Base-by-base conservation (phyloP, 2,329 filamentous ascomycete genomes). In the Fonsecaea monophora region DNA sequence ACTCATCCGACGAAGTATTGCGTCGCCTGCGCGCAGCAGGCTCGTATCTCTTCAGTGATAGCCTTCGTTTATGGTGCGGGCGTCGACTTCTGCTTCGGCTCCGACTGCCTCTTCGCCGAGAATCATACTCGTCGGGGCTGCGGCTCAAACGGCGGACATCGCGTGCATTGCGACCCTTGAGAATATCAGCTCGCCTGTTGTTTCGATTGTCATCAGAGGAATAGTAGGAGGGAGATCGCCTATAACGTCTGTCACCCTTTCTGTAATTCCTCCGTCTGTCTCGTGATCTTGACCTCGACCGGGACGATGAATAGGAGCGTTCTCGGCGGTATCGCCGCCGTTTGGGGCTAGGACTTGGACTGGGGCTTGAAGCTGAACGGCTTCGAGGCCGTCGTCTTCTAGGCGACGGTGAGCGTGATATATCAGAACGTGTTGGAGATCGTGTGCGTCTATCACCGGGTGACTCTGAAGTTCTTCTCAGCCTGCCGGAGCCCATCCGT, bases 371-470 rank as follows among this genome's bases (percentile, higher is more conserved):
- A 57, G 32, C 72, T 60, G 78, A 81, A 73, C 78, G 75, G 68
- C 74, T 77, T 75, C 77, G 77, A 72, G 75, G 75, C 73, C 78
- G 78, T 68, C 77, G 74, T 80, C 80, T 76, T 82, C 82, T 85
- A 79, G 82, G 78, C 77, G 81, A 81, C 79, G 78, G 84, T 85
- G 84, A 86, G 83, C 82, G 83, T 73, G 82, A 82, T 75, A 80
- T 79, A 73, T 80, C 76, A 80, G 77, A 79, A 73, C 80, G 80
- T 76, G 80, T 78, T 72, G 73, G 76, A 76, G 83, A 83, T 80
- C 82, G 79, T 74, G 79, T 77, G 77, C 80, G 61, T 65, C 64
- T 66, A 57, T 76, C 79, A 80, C 78, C 78, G 71, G 79, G 56
- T 61, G 62, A 78, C 73, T 77, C 74, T 71, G 76, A 75, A 71